Evolutionary conservation across 345 rosid genomes (phyloP).

Genomic region (Linum tenue): DNA sequence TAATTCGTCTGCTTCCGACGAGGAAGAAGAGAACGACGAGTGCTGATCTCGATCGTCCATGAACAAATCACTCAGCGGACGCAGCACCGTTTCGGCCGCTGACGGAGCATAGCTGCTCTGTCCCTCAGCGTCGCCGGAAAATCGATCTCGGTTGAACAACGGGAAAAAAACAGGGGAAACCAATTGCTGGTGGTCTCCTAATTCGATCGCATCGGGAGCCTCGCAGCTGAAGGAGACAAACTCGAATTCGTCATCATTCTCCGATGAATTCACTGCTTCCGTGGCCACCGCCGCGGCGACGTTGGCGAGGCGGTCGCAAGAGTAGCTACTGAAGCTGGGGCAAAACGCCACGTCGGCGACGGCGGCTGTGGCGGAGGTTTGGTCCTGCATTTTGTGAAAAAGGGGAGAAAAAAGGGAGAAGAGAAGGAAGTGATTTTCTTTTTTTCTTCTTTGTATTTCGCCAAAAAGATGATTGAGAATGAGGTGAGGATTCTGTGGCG

Average conservation of each 20-base stretch:
- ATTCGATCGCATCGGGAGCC: slow-evolving; percentile 45
- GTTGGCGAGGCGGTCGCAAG: slow-evolving; percentile 35
- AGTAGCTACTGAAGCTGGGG: slow-evolving; percentile 29
- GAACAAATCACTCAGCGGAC: slow-evolving; percentile 44
- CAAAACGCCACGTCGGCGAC: not conserved
- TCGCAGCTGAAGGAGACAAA: slow-evolving; percentile 31
- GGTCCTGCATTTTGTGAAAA: not conserved
- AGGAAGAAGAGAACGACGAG: slow-evolving; percentile 35
- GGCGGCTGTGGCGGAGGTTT: not conserved
- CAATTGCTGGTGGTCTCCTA: slow-evolving; percentile 53
- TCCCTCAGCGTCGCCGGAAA: not conserved
- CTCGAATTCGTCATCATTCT: slow-evolving; percentile 26
- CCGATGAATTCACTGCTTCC: not conserved
- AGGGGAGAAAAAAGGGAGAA: not conserved
- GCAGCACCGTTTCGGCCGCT: slow-evolving; percentile 17
- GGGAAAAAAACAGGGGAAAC: slow-evolving; percentile 48
- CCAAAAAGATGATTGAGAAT: not conserved
- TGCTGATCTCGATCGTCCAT: slow-evolving; percentile 44
- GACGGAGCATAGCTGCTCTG: not conserved
- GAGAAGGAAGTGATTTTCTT: not conserved
- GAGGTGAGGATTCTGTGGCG: not conserved
- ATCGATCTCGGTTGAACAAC: slow-evolving; percentile 19
- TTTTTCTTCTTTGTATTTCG: too few species aligned
- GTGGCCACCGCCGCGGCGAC: slow-evolving; percentile 39
- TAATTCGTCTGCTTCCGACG: slow-evolving; percentile 54